These are phyloP conservation scores for Colletotrichum cereale DNA, from an alignment of 2,329 filamentous ascomycete genomes.

Conservation along the genomic window DNA sequence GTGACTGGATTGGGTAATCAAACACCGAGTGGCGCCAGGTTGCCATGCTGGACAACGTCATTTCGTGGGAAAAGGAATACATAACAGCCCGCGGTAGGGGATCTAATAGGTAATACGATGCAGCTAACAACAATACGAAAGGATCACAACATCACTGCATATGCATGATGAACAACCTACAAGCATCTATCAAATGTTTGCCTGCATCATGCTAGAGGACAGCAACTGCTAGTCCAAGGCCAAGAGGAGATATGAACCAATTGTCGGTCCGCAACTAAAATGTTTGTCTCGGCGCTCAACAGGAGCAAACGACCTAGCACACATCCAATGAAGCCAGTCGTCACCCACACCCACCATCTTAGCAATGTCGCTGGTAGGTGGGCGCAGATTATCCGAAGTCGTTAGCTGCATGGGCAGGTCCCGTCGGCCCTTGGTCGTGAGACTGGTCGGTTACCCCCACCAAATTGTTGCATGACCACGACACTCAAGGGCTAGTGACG, in stretches of 20 bases:
- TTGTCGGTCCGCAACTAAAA: no score
- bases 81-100: neutral
- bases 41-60: neutral
- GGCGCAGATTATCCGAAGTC: neutral
- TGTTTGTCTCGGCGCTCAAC: slow-evolving; percentile 7
- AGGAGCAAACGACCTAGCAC: neutral
- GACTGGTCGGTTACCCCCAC: neutral
- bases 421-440: slow-evolving; percentile 1
- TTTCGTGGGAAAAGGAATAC: neutral
- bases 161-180: no score
- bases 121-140: neutral
- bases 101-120: neutral
- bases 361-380: slow-evolving; percentile 5
- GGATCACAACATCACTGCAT: neutral
- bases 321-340: neutral
- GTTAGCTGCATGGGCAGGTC: slow-evolving; percentile 14
- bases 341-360: neutral
- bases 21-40: neutral
- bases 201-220: neutral
- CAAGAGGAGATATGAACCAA: neutral
- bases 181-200: neutral
- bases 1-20: neutral
- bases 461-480: neutral
- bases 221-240: neutral
- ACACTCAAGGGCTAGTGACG: neutral